These are phyloP conservation scores for Colletotrichum karsti DNA, from an alignment of 2,329 filamentous ascomycete genomes.

Conservation along the genomic window DNA sequence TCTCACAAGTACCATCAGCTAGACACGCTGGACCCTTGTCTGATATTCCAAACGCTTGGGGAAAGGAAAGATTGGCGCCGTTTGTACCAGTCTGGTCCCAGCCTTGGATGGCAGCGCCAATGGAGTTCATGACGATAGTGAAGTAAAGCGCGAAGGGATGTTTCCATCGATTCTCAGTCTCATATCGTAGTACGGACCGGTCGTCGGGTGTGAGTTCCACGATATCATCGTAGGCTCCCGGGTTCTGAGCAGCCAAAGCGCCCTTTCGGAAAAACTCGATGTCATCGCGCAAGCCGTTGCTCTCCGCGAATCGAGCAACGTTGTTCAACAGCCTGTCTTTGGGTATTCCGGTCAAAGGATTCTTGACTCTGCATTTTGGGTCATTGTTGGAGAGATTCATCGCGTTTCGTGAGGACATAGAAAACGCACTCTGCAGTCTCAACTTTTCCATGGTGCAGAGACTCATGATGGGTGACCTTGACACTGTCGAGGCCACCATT, in stretches of 20 bases:
- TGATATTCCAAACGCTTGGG: slow-evolving; percentile 53
- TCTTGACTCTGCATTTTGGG: neutral
- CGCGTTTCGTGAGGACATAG: neutral
- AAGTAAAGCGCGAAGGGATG: slow-evolving; percentile 58
- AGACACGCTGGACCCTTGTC: slow-evolving; percentile 43
- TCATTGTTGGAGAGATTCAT: neutral
- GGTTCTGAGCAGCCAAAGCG: slow-evolving; percentile 60
- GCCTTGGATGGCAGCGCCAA: slow-evolving; percentile 63
- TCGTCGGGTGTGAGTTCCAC: slow-evolving; percentile 53
- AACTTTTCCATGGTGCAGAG: neutral
- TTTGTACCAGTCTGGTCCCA: slow-evolving; percentile 58
- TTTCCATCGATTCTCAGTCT: slow-evolving; percentile 58
- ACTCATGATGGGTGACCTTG: neutral
- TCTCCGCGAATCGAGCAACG: slow-evolving; percentile 60
- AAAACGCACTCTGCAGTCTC: neutral
- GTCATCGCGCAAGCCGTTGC: slow-evolving; percentile 54
- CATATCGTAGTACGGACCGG: slow-evolving; percentile 47
- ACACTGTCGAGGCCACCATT: neutral
- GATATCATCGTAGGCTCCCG: slow-evolving; percentile 55
- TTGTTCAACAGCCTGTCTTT: slow-evolving; percentile 59
- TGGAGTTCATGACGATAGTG: slow-evolving; percentile 58
- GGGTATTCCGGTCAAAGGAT: slow-evolving; percentile 52
- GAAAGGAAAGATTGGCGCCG: slow-evolving; percentile 59
- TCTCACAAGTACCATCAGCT: slow-evolving; percentile 45
- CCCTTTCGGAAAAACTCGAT: slow-evolving; percentile 51